Evolutionary conservation across 495 filamentous ascomycete genomes (phyloP).

Genomic region (Penicillium salamii): DNA sequence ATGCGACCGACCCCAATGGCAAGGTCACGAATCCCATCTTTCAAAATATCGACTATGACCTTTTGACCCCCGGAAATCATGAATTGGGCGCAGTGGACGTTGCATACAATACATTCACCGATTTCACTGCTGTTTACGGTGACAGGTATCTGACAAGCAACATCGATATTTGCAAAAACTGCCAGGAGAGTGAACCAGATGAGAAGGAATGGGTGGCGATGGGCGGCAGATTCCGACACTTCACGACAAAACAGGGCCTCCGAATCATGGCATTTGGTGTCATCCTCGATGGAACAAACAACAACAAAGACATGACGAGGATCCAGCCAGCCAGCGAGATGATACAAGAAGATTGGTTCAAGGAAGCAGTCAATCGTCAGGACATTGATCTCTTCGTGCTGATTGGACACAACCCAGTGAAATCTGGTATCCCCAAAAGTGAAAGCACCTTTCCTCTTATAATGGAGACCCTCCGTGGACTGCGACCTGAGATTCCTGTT

Average conservation of each 20-base stretch:
- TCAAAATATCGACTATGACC: constrained; percentile 41
- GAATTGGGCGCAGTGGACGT: constrained; percentile 28
- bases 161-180: constrained; percentile 27
- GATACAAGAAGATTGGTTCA: constrained; percentile 28
- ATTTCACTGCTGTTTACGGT: constrained; percentile 35
- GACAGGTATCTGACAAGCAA: constrained; percentile 44
- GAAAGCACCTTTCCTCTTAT: constrained; percentile 28
- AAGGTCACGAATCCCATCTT: constrained; percentile 36
- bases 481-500: constrained; percentile 30
- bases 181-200: constrained; percentile 12
- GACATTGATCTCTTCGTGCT: constrained; percentile 38
- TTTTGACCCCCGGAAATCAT: constrained; percentile 43
- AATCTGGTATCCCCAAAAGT: constrained; percentile 3
- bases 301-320: constrained; percentile 12
- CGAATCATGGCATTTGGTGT: constrained; percentile 43
- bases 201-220: constrained; percentile 29
- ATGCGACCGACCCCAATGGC: constrained; percentile 37
- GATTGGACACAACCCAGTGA: constrained; percentile 36
- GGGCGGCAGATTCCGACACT: constrained; percentile 34
- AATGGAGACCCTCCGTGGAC: constrained; percentile 30
- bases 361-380: constrained; percentile 30
- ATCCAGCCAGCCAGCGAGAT: constrained; percentile 10
- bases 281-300: constrained; percentile 25
- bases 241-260: constrained; percentile 31
- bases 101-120: constrained; percentile 29